Percentiles rank a stretch among this genome's conserved stretches.
phyloP scores from a whole-genome alignment of 371 early-diverging fungal genomes.

The Syncephalastrum monosporum region DNA sequence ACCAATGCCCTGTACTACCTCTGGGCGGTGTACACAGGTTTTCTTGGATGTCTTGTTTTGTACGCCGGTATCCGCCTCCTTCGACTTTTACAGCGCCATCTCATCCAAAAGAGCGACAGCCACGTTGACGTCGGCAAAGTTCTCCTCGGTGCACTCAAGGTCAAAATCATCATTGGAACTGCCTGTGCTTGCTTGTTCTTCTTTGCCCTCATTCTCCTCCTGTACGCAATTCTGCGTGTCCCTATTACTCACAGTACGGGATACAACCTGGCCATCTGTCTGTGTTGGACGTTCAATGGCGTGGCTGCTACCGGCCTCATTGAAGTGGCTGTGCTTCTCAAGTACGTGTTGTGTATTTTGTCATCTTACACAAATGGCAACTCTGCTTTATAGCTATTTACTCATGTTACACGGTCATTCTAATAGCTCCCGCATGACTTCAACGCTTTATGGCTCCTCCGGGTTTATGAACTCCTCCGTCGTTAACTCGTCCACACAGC shows the following conservation, averaged over 20 bases:
- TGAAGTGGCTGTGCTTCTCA: conserved; percentile 24
- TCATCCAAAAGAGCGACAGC: conserved; percentile 12
- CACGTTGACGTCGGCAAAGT: conserved; percentile 17
- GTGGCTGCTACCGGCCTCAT: conserved; percentile 23
- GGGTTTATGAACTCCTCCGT: too few species aligned
- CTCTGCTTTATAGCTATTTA: too few species aligned
- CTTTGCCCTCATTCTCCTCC: conserved; percentile 17
- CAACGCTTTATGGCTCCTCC: too few species aligned
- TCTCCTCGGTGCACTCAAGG: conserved; percentile 26
- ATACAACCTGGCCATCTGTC: conserved; percentile 19
- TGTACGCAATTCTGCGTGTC: conserved; percentile 20
- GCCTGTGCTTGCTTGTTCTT: conserved; percentile 12
- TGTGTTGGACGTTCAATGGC: conserved; percentile 23
- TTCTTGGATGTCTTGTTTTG: conserved; percentile 10
- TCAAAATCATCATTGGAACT: conserved; percentile 15
- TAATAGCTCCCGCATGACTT: too few species aligned
- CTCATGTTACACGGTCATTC: too few species aligned
- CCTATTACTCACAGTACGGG: conserved; percentile 2
- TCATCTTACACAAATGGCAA: too few species aligned
- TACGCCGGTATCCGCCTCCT: conserved; percentile 21
- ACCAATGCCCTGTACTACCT: conserved; percentile 24
- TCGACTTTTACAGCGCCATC: conserved; percentile 14
- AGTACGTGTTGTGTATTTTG: conserved; percentile 20
- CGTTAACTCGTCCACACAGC: too few species aligned
- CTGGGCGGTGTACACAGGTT: conserved; percentile 17